These are phyloP conservation scores for Camelina neglecta DNA, from an alignment of 345 rosid species.

Conservation along the genomic window DNA sequence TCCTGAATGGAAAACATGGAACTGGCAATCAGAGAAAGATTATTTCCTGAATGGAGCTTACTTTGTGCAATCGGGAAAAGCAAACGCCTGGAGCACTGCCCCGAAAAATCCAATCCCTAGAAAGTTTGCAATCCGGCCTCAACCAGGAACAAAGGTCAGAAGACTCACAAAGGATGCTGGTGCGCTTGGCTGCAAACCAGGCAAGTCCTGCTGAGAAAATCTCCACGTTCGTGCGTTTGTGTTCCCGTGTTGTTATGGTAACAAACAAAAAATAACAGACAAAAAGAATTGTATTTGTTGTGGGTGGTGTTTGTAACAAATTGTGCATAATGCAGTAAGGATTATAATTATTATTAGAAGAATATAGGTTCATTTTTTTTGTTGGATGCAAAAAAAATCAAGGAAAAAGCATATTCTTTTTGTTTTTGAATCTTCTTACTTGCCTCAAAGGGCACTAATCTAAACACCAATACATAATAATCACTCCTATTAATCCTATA, in stretches of 20 bases:
- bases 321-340: slow-evolving; percentile 37
- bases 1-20: slow-evolving; percentile 64
- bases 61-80: slow-evolving; percentile 66
- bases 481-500: slow-evolving; percentile 32
- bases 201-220: slow-evolving; percentile 45
- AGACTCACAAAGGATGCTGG: slow-evolving; percentile 59
- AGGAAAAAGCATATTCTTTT: slow-evolving; percentile 10
- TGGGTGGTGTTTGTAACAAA: slow-evolving; percentile 32
- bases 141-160: slow-evolving; percentile 53
- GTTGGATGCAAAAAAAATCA: slow-evolving; percentile 5
- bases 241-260: slow-evolving; percentile 32
- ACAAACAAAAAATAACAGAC: neutral
- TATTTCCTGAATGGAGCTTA: slow-evolving; percentile 70
- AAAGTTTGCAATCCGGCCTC: slow-evolving; percentile 41
- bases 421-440: slow-evolving; percentile 29
- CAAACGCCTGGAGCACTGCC: slow-evolving; percentile 22
- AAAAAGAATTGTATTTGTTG: slow-evolving; percentile 24
- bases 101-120: slow-evolving; percentile 44
- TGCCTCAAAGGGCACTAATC: slow-evolving; percentile 18
- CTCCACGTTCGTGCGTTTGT: neutral
- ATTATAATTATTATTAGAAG: slow-evolving; percentile 18
- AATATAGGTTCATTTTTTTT: slow-evolving; percentile 13
- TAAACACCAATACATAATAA: slow-evolving; percentile 35
- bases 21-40: slow-evolving; percentile 76
- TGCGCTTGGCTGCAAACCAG: slow-evolving; percentile 51